Evolutionary conservation across 2,329 filamentous ascomycete species (phyloP), one percentile per base, ranked within the genome.

Genomic region (Endocalyx cinctus): DNA sequence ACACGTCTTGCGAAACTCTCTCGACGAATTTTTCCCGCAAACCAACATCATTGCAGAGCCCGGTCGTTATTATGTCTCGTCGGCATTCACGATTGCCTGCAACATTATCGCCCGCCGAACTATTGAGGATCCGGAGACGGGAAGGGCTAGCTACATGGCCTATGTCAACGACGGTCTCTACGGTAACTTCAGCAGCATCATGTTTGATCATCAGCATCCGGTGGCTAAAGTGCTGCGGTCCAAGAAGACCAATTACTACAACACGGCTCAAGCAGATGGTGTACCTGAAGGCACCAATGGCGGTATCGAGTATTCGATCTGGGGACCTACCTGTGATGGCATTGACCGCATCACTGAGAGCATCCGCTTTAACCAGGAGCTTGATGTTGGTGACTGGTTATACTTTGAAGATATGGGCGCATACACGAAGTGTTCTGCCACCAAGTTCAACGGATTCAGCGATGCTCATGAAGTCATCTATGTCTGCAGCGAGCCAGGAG

Each of bases 351-450:
- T 98, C 63, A 79, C 84, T 31, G 79, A 87, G 59, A 85, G 82
- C 56, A 87, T 85, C 60, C 77, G 73, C 42, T 87, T 96, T 52
- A 67, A 79, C 20, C 79, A 84, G 33, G 74, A 84, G 29, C 69
- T 98, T 27, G 82, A 96, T 55, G 86, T 95, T 6, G 92, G 92
- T 33, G 92, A 98, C 62, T 98, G 92, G 92, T 73, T 98, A 34
- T 98, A 94, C 69, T 98, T 98, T 63, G 87, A 96, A 67, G 80
- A 95, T 42, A 98, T 98, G 92, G 92, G 92, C 35, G 90, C 92
- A 16, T 98, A 98, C 64, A 97, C 92, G 50, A 94, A 89, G 73
- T 97, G 90, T 72, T 96, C 88, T 39, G 90, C 92, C 43, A 98
- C 92, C 37, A 82, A 84, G 56, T 98, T 98, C 81, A 98, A 98